These are phyloP conservation scores for Cicer chorassanicum DNA, from an alignment of 306 rosid species.

Conservation along the genomic window DNA sequence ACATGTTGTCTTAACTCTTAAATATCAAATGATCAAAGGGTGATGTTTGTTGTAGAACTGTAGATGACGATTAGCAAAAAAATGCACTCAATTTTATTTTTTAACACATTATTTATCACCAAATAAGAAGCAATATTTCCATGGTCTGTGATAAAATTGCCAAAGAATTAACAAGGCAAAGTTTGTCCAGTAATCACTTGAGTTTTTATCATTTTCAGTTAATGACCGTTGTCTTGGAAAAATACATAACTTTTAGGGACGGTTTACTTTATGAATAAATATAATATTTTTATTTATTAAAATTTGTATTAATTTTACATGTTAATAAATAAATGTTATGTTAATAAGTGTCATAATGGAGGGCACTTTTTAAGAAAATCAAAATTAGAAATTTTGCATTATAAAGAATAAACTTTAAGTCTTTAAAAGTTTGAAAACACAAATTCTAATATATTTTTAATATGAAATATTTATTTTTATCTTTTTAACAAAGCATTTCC, in stretches of 20 bases:
- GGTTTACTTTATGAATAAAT: too few relatives aligned
- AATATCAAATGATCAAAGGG: slow-evolving; percentile 7
- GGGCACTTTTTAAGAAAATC: too few relatives aligned
- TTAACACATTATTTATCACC: slow-evolving; percentile 3
- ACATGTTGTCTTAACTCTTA: not conserved
- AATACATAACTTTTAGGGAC: not conserved
- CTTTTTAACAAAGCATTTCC: too few relatives aligned
- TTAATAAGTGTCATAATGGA: too few relatives aligned
- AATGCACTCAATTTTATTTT: not conserved
- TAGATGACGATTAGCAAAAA: not conserved
- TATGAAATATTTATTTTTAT: too few relatives aligned
- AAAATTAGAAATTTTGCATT: too few relatives aligned
- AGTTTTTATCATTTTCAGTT: not conserved
- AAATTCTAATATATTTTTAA: too few relatives aligned
- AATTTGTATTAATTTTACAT: too few relatives aligned
- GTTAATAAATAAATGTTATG: too few relatives aligned
- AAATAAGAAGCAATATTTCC: slow-evolving; percentile 3
- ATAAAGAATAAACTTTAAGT: too few relatives aligned
- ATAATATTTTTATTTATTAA: too few relatives aligned
- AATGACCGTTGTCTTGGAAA: slow-evolving; percentile 1
- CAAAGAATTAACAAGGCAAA: not conserved
- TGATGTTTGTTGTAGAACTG: slow-evolving; percentile 4
- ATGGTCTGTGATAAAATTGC: not conserved
- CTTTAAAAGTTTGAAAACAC: too few relatives aligned
- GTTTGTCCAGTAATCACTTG: not conserved